These are phyloP conservation scores for Fusarium secorum DNA, from an alignment of 2,329 filamentous ascomycete species.

Conservation along the genomic window DNA sequence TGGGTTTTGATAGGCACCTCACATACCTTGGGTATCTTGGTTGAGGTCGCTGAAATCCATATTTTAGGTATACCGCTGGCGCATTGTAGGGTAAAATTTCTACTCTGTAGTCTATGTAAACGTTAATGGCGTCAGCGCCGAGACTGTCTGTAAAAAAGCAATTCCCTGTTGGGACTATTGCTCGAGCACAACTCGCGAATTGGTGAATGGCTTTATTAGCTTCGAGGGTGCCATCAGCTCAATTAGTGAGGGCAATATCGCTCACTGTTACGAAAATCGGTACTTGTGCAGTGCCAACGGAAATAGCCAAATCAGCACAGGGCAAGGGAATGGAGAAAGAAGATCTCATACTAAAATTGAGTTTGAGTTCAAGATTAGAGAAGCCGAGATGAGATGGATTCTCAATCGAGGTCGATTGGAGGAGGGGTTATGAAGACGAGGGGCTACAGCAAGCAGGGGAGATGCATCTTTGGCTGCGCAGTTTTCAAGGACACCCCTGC, in stretches of 20 bases:
- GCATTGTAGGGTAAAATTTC: not conserved
- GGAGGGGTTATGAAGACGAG: constrained; percentile 5
- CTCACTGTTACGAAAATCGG: not conserved
- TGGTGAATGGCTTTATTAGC: not conserved
- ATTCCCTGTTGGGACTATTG: constrained; percentile 4
- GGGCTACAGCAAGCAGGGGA: not conserved
- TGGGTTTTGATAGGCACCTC: not conserved
- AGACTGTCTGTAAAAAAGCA: constrained; percentile 32
- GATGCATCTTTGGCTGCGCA: not conserved
- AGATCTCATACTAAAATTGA: not conserved
- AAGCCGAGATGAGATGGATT: constrained; percentile 13
- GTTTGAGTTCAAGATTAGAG: constrained; percentile 8
- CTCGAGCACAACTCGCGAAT: not conserved
- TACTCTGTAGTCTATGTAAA: not conserved
- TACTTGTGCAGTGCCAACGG: not conserved
- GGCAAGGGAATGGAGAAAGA: not conserved
- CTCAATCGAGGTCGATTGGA: not conserved
- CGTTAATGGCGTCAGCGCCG: constrained; percentile 29
- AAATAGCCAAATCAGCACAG: not conserved
- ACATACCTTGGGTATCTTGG: not conserved
- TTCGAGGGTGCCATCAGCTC: not conserved
- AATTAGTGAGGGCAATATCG: not conserved
- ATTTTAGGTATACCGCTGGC: not conserved
- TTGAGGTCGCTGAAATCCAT: not conserved
- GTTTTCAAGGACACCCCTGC: not conserved